These are phyloP conservation scores for Colletotrichum horii DNA, from an alignment of 2,329 filamentous ascomycete species.

Conservation along the genomic window DNA sequence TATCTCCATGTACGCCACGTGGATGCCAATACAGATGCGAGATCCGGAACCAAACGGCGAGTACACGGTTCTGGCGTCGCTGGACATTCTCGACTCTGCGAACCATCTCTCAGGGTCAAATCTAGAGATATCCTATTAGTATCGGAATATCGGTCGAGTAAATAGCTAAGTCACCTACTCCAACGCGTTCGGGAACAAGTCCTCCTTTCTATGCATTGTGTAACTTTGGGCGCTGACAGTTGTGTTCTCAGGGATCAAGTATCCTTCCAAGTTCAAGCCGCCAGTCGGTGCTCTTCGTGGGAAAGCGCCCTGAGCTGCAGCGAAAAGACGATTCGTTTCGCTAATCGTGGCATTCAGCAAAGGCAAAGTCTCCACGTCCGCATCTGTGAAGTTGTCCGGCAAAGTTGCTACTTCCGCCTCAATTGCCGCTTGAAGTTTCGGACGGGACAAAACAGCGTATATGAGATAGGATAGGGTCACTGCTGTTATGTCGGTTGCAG, in stretches of 20 bases:
- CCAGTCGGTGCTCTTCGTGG: constrained; percentile 43
- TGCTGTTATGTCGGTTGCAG: constrained; percentile 57
- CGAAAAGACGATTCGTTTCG: constrained; percentile 50
- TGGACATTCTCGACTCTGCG: constrained; percentile 22
- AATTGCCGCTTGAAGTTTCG: constrained; percentile 33
- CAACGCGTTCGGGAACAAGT: constrained; percentile 45
- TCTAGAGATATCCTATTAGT: background rate
- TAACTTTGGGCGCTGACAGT: constrained; percentile 48
- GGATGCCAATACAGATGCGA: constrained; percentile 57
- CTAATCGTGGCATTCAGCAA: constrained; percentile 47
- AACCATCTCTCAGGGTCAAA: background rate
- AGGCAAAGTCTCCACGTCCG: constrained; percentile 38
- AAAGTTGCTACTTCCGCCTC: constrained; percentile 34
- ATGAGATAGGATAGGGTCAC: constrained; percentile 52
- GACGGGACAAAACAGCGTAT: constrained; percentile 40
- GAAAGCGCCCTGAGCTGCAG: constrained; percentile 41
- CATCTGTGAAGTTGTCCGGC: constrained; percentile 29
- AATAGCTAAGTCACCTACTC: background rate
- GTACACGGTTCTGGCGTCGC: constrained; percentile 51
- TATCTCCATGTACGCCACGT: constrained; percentile 62
- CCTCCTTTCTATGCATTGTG: constrained; percentile 48
- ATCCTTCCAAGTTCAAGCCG: constrained; percentile 42
- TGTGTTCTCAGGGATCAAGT: constrained; percentile 42
- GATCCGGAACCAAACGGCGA: constrained; percentile 59
- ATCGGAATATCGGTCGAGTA: background rate